Evolutionary conservation across 352 stramenopile genomes (phyloP).

Genomic region (Globisporangium emineosum): DNA sequence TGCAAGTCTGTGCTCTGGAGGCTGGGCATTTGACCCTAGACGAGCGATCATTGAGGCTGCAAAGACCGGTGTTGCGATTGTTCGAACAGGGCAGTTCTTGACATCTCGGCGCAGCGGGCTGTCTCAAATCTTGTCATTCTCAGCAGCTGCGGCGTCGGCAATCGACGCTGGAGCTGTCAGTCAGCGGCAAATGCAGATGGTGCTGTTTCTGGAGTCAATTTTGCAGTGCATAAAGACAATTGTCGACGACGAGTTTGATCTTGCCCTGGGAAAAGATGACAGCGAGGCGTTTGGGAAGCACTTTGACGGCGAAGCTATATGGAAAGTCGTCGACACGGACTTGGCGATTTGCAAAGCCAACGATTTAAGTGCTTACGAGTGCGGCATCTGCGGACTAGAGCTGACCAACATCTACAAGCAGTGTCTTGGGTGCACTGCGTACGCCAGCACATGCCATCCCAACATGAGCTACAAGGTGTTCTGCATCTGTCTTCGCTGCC

Average conservation of each 20-base stretch:
- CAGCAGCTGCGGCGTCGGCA: constrained; percentile 21
- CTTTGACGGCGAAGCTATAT: constrained; percentile 74
- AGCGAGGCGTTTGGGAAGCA: constrained; percentile 71
- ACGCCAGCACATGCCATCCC: constrained; percentile 45
- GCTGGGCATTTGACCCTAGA: constrained; percentile 68
- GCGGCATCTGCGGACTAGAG: constrained; percentile 64
- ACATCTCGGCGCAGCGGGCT: constrained; percentile 36
- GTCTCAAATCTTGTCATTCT: constrained; percentile 53
- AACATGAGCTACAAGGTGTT: constrained; percentile 71
- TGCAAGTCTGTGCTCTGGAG: constrained; percentile 52
- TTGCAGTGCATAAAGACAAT: constrained; percentile 72
- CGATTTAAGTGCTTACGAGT: constrained; percentile 47
- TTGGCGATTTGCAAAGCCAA: constrained; percentile 22
- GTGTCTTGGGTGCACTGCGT: constrained; percentile 74
- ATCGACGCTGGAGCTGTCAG: constrained; percentile 53
- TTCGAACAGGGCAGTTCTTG: constrained; percentile 73
- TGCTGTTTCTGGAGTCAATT: constrained; percentile 80
- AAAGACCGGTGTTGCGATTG: constrained; percentile 62
- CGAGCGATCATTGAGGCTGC: constrained; percentile 74
- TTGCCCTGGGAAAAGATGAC: constrained; percentile 61
- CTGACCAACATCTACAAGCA: constrained; percentile 87
- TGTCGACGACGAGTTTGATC: constrained; percentile 70
- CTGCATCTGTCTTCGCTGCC: constrained; percentile 69
- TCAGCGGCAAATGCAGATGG: constrained; percentile 77
- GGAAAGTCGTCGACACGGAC: constrained; percentile 62